Percentiles rank a stretch among this genome's conserved stretches.
phyloP scores from a whole-genome alignment of 1,139 yeast species.

The Saccharomyces hybrid region DNA sequence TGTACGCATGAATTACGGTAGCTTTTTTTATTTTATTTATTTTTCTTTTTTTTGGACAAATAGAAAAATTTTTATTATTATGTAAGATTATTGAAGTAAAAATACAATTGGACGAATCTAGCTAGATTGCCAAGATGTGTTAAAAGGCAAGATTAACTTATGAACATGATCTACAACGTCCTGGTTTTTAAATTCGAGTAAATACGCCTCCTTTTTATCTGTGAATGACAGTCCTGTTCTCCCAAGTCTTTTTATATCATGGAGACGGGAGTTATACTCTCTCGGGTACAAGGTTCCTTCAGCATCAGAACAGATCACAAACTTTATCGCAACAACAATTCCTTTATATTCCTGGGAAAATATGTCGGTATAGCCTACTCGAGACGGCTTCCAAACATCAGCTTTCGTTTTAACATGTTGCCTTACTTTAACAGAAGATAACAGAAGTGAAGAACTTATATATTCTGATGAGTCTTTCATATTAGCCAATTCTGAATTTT shows the following conservation, averaged over 20 bases:
- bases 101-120: background rate
- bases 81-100: background rate
- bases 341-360: slow-evolving; percentile 17
- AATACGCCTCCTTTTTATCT: slow-evolving; percentile 11
- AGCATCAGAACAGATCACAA: slow-evolving; percentile 11
- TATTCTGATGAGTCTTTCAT: slow-evolving; percentile 4
- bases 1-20: too few relatives aligned
- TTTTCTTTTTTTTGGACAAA: background rate
- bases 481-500: slow-evolving; percentile 9
- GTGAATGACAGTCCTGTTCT: slow-evolving; percentile 23
- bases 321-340: slow-evolving; percentile 13
- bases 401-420: slow-evolving; percentile 11
- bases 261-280: slow-evolving; percentile 4
- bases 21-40: too few relatives aligned
- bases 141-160: slow-evolving; percentile 36
- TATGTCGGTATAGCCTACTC: slow-evolving; percentile 16
- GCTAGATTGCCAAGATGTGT: background rate
- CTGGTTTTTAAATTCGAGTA: slow-evolving; percentile 25
- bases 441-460: slow-evolving; percentile 10
- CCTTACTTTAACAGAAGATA: slow-evolving; percentile 16
- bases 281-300: background rate
- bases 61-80: background rate
- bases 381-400: slow-evolving; percentile 14
- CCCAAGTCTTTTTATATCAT: slow-evolving; percentile 21
- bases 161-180: slow-evolving; percentile 20